A percentile compares a stretch with the other conserved stretches of the same genome.
These are phyloP conservation scores for Pascua sp. DNA, from an alignment of 1,284 basidiomycete species.

Conservation along the genomic window DNA sequence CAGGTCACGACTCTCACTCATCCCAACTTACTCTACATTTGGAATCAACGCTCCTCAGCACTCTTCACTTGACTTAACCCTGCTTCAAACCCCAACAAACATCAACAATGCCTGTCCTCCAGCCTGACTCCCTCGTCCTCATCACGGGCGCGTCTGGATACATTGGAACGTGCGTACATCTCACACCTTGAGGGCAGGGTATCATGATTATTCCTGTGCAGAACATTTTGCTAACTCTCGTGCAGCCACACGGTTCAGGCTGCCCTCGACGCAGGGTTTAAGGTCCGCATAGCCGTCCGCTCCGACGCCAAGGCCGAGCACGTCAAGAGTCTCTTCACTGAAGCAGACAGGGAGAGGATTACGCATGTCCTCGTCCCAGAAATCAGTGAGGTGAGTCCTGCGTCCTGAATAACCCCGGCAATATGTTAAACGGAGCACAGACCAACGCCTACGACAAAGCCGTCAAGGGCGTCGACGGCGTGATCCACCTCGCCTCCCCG, in stretches of 20 bases:
- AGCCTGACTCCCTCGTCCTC: too few species aligned
- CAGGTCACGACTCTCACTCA: too few species aligned
- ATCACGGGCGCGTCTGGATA: too few species aligned
- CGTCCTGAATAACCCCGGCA: not conserved
- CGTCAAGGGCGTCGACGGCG: conserved; percentile 62
- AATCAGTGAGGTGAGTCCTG: conserved; percentile 52
- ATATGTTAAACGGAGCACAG: conserved; percentile 33
- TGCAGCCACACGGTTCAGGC: conserved; percentile 28
- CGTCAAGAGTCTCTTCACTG: conserved; percentile 44
- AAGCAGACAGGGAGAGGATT: conserved; percentile 17
- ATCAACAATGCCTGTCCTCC: too few species aligned
- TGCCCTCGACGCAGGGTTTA: conserved; percentile 35
- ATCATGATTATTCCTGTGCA: too few species aligned
- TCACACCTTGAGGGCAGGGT: too few species aligned
- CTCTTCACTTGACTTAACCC: too few species aligned
- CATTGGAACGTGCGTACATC: too few species aligned
- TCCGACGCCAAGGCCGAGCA: conserved; percentile 56
- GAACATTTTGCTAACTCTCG: too few species aligned
- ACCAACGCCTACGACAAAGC: conserved; percentile 65
- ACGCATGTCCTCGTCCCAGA: conserved; percentile 58
- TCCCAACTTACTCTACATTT: too few species aligned
- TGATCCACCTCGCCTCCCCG: conserved; percentile 42
- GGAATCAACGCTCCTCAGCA: too few species aligned
- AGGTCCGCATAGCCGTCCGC: conserved; percentile 59
- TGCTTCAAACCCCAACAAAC: too few species aligned